A percentile compares a stretch with the other conserved stretches of the same genome.
phyloP scores from a whole-genome alignment of 805 yeast genomes.

The Cyberlindnera suaveolens region DNA sequence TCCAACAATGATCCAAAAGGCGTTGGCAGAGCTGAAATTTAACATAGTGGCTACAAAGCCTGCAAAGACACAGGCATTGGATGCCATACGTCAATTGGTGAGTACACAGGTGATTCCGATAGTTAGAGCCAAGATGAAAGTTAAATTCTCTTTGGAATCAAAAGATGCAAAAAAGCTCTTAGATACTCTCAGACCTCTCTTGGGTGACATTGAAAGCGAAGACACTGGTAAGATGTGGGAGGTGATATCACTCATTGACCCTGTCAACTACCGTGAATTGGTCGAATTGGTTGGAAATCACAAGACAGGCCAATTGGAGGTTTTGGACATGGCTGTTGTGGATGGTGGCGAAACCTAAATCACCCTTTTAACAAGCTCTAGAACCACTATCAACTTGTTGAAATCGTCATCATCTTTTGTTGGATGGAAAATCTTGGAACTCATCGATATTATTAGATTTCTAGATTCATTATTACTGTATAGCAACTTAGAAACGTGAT shows the following conservation, averaged over 20 bases:
- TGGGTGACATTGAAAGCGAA: slow-evolving; percentile 38
- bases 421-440: slow-evolving; percentile 21
- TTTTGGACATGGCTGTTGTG: slow-evolving; percentile 84
- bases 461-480: slow-evolving; percentile 14
- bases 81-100: slow-evolving; percentile 76
- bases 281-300: slow-evolving; percentile 49
- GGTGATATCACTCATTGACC: slow-evolving; percentile 71
- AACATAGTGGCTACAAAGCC: slow-evolving; percentile 68
- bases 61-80: slow-evolving; percentile 85
- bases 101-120: slow-evolving; percentile 84
- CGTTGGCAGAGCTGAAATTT: slow-evolving; percentile 69
- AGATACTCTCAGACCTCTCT: slow-evolving; percentile 36
- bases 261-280: slow-evolving; percentile 69
- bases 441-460: slow-evolving; percentile 17
- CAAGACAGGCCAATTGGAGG: slow-evolving; percentile 67
- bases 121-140: slow-evolving; percentile 89
- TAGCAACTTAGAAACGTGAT: slow-evolving; percentile 19
- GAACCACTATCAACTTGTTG: slow-evolving; percentile 12
- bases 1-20: slow-evolving; percentile 88
- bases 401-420: slow-evolving; percentile 6
- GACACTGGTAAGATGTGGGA: slow-evolving; percentile 43
- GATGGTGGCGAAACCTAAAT: slow-evolving; percentile 41
- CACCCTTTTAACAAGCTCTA: slow-evolving; percentile 10
- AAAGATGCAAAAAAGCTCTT: slow-evolving; percentile 43
- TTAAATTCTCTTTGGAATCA: slow-evolving; percentile 53